Percentiles rank a stretch among this genome's conserved stretches.
Conservation (phyloP, 768 basidiomycete species). For the Podaxis rugospora region DNA sequence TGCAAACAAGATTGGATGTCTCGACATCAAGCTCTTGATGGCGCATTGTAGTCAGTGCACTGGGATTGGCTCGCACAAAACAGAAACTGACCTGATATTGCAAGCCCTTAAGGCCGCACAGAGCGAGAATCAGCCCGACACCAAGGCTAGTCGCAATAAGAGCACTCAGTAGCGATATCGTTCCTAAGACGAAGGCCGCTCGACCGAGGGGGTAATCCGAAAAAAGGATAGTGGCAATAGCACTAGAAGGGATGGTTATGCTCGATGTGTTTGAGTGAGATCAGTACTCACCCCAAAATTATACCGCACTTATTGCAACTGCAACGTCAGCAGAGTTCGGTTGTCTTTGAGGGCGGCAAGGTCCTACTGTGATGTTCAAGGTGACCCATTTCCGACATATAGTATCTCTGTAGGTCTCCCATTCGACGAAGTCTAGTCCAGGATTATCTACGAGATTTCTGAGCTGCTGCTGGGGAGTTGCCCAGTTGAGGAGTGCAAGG, state of each 20-base stretch:
- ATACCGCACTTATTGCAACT: background rate
- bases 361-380: background rate
- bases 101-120: background rate
- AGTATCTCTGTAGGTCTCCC: background rate
- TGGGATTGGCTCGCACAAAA: background rate
- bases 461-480: background rate
- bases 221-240: background rate
- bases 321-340: background rate
- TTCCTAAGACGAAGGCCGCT: background rate
- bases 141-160: background rate
- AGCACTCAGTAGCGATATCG: background rate
- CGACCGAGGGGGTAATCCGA: background rate
- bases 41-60: background rate
- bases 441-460: background rate
- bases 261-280: background rate
- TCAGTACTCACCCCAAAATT: background rate
- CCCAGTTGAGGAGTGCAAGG: background rate
- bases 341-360: background rate
- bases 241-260: background rate
- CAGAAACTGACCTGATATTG: background rate
- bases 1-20: background rate
- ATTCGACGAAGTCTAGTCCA: background rate
- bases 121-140: background rate
- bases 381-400: slow-evolving; percentile 1
- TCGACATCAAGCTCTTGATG: background rate